phyloP scores from a whole-genome alignment of 257 asterid genomes.

The Eustoma russellianum region DNA sequence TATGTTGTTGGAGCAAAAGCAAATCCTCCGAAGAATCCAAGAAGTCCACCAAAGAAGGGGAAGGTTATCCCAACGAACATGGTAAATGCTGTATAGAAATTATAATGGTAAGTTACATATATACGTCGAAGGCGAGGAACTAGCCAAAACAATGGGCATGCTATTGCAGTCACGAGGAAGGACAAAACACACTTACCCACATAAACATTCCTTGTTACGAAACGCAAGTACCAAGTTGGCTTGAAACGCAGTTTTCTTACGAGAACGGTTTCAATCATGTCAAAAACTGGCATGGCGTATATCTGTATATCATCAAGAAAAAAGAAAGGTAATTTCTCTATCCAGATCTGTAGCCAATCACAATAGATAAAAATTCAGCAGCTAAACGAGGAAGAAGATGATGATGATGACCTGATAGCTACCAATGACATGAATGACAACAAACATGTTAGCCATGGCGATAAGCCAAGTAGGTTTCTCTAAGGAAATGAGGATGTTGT shows the following conservation, averaged over 20 bases:
- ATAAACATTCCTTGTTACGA: slow-evolving; percentile 23
- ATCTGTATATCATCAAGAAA: slow-evolving; percentile 15
- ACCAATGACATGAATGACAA: slow-evolving; percentile 45
- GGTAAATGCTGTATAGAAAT: slow-evolving; percentile 21
- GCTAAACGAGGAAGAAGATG: no score
- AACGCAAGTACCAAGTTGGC: slow-evolving; percentile 21
- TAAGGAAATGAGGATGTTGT: slow-evolving; percentile 31
- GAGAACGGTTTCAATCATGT: slow-evolving; percentile 32
- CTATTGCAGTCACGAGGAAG: neutral
- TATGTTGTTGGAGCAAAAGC: slow-evolving; percentile 47
- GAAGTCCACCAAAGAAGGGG: slow-evolving; percentile 45
- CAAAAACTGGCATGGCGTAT: slow-evolving; percentile 49
- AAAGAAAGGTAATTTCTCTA: no score
- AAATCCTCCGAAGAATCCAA: slow-evolving; percentile 48
- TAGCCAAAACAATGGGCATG: neutral
- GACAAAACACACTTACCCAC: slow-evolving; percentile 22
- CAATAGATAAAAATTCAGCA: no score
- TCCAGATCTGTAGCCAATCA: no score
- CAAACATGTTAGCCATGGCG: slow-evolving; percentile 30
- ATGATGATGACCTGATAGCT: slow-evolving; percentile 38
- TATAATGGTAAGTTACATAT: no score
- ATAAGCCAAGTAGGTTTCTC: slow-evolving; percentile 42
- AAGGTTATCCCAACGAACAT: slow-evolving; percentile 31
- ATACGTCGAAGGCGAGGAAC: neutral
- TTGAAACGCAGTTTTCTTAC: slow-evolving; percentile 20